phyloP scores from a whole-genome alignment of 768 basidiomycete genomes.

The Boletus coccyginus region DNA sequence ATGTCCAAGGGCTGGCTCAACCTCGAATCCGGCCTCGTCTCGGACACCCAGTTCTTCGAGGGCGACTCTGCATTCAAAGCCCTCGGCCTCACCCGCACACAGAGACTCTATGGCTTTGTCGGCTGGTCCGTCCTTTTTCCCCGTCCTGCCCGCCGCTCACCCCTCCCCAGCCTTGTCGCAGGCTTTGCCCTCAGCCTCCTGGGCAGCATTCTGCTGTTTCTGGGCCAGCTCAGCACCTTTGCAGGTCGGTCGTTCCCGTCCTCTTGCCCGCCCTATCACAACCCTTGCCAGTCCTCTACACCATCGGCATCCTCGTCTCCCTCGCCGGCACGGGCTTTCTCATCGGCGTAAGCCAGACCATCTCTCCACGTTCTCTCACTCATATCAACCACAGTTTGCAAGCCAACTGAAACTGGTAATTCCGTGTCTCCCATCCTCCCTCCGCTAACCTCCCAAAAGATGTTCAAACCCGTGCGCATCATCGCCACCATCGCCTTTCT shows the following conservation, averaged over 20 bases:
- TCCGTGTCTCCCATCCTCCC: not conserved
- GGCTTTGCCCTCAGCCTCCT: conserved; percentile 82
- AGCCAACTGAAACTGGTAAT: conserved; percentile 80
- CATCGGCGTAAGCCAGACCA: conserved; percentile 61
- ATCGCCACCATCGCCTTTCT: conserved; percentile 79
- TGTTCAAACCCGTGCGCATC: conserved; percentile 93
- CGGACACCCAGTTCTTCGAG: conserved; percentile 83
- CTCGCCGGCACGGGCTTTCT: conserved; percentile 89
- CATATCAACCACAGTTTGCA: conserved; percentile 48
- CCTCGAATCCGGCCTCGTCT: conserved; percentile 67
- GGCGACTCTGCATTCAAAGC: conserved; percentile 85
- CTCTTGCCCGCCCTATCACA: not conserved
- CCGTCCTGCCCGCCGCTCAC: not conserved
- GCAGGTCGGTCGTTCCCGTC: conserved; percentile 55
- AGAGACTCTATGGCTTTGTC: conserved; percentile 82
- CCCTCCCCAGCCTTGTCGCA: conserved; percentile 52
- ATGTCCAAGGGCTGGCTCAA: conserved; percentile 82
- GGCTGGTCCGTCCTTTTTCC: conserved; percentile 77
- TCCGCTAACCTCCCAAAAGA: conserved; percentile 43
- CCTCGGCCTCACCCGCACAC: conserved; percentile 73
- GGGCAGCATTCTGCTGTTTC: conserved; percentile 73
- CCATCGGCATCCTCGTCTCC: conserved; percentile 76
- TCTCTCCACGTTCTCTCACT: not conserved
- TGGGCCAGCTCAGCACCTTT: conserved; percentile 67
- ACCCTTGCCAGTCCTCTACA: conserved; percentile 64